phyloP scores from a whole-genome alignment of 345 rosid species.

The Trapa bicornis region DNA sequence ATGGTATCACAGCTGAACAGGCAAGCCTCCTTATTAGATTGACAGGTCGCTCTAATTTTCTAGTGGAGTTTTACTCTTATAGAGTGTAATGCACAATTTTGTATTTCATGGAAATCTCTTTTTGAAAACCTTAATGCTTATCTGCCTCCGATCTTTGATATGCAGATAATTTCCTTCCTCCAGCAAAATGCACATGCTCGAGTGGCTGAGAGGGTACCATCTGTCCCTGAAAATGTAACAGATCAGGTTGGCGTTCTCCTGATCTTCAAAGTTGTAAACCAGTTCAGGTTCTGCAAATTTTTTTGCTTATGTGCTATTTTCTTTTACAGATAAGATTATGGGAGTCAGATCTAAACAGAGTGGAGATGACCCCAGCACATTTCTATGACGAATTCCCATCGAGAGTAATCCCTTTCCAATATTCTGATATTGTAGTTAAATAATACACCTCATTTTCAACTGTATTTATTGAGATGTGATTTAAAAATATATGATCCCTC shows the following conservation, averaged over 20 bases:
- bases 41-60: neutral
- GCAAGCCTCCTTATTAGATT: conserved; percentile 16
- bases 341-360: conserved; percentile 90
- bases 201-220: conserved; percentile 61
- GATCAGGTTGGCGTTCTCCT: conserved; percentile 51
- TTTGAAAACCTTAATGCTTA: neutral
- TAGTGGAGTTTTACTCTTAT: neutral
- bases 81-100: neutral
- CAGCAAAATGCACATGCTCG: conserved; percentile 94
- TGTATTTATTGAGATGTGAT: neutral
- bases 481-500: neutral
- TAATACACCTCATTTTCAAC: conserved; percentile 5
- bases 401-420: conserved; percentile 25
- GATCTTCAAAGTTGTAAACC: neutral
- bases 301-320: neutral
- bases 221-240: conserved; percentile 88
- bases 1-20: conserved; percentile 89
- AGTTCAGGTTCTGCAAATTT: neutral
- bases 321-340: conserved; percentile 71
- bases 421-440: neutral
- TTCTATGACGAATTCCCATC: conserved; percentile 82
- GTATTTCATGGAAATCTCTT: neutral
- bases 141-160: neutral
- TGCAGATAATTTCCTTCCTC: conserved; percentile 69
- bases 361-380: conserved; percentile 68